phyloP scores from a whole-genome alignment of 2,329 filamentous ascomycete genomes.

The Aspergillus sp. region DNA sequence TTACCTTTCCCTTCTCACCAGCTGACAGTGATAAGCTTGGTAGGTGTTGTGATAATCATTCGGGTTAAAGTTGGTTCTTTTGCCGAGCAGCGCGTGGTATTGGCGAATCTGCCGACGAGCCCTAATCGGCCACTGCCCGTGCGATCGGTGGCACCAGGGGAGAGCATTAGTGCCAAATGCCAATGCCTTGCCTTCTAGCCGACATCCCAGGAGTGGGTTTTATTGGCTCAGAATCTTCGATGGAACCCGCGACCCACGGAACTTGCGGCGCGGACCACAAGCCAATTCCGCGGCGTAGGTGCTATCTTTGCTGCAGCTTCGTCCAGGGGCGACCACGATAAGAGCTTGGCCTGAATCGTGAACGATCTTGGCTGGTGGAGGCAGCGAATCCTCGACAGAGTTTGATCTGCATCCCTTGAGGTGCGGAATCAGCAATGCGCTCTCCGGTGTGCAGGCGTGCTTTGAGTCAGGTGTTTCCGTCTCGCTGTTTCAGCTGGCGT shows the following conservation, averaged over 20 bases:
- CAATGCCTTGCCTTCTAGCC: not conserved
- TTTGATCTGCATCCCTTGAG: not conserved
- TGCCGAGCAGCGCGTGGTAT: conserved; percentile 10
- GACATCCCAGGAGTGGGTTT: not conserved
- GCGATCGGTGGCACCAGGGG: not conserved
- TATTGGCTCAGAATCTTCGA: not conserved
- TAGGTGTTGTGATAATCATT: not conserved
- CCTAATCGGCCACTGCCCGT: not conserved
- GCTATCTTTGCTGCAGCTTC: not conserved
- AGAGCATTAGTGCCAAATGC: not conserved
- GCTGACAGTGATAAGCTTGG: conserved; percentile 1
- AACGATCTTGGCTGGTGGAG: not conserved
- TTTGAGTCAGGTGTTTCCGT: not conserved
- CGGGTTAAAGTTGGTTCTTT: conserved; percentile 1
- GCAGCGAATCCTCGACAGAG: not conserved
- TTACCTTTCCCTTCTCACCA: not conserved
- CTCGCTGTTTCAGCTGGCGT: not conserved
- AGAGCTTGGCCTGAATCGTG: not conserved
- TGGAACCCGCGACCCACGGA: not conserved
- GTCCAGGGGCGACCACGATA: not conserved
- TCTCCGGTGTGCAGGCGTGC: not conserved
- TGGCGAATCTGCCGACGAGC: conserved; percentile 13
- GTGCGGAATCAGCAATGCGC: not conserved
- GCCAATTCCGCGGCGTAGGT: not conserved
- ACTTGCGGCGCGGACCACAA: not conserved